Base-by-base conservation (phyloP, 176 grass and related monocot genomes). In the Rhynchospora tenuis region DNA sequence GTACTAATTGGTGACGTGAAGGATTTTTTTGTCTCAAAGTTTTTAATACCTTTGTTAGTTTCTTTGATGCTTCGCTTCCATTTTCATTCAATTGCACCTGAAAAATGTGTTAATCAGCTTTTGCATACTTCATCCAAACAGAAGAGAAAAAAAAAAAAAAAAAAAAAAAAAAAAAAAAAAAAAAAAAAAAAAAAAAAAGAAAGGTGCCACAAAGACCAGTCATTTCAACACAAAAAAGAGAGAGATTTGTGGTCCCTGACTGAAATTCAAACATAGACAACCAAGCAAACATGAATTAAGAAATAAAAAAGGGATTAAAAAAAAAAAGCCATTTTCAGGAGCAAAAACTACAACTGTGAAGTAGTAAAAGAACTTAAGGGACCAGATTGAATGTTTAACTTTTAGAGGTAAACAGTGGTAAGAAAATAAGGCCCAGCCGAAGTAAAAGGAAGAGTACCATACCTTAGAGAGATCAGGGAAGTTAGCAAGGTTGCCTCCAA, bases 391-490 rank as follows among this genome's bases (percentile, higher is more conserved):
- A 11, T 28, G 24, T 28, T 9, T 9, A 76, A 76, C 48, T 76
- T 29, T 9, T 20, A 76, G 6, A 54, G 72, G 72, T 23, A 73
- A 73, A 28, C 7, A 70, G 31, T 22, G 2, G 10, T 45, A 45
- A 15, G 44, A 20, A 28, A 70, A 70, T 45, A 45, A 55, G 45
- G 48, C 51, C 24, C 22, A 55, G 73, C 73, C 55, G 54, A 45
- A 54, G 29, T 9, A 29, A 76, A 55, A 76, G 51, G 26, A 22
- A 28, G 12, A 55, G 73, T 45, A 81, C 3, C 56, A 10, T 89
- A 96, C 97, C 89, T 86, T 99, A 15, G 93, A 99, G 52, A 99
- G 84, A 89, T 99, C 91, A 74, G 93, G 86, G 83, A 89, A 92
- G 84, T 90, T 92, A 54, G 88, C 51, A 50, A 93, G 45, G 50